phyloP scores from a whole-genome alignment of 176 grass and related monocot genomes.

The Poa pratensis region DNA sequence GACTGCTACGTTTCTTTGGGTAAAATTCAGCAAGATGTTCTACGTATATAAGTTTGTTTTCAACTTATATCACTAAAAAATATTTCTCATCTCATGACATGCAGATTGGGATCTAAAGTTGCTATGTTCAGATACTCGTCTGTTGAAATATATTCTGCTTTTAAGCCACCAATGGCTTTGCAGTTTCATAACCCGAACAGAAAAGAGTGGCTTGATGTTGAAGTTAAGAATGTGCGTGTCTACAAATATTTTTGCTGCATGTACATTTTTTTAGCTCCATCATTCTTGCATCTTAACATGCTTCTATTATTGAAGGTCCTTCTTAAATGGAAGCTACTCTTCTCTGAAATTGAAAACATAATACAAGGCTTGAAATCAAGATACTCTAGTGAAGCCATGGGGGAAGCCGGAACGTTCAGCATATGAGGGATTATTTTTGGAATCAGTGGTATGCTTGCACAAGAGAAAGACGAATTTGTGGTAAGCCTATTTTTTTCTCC shows the following conservation, averaged over 20 bases:
- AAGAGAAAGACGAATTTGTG: slow-evolving; percentile 72
- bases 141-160: slow-evolving; percentile 83
- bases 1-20: slow-evolving; percentile 97
- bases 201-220: slow-evolving; percentile 70
- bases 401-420: slow-evolving; percentile 43
- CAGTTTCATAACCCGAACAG: slow-evolving; percentile 64
- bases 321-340: slow-evolving; percentile 58
- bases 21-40: slow-evolving; percentile 48
- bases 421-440: slow-evolving; percentile 48
- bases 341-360: slow-evolving; percentile 60
- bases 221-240: slow-evolving; percentile 66
- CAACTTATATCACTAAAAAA: slow-evolving; percentile 26
- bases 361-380: slow-evolving; percentile 60
- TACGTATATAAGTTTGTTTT: slow-evolving; percentile 16
- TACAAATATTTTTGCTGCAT: slow-evolving; percentile 36
- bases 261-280: slow-evolving; percentile 39
- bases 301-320: slow-evolving; percentile 68
- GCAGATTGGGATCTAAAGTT: slow-evolving; percentile 83
- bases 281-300: slow-evolving; percentile 39
- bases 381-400: slow-evolving; percentile 35
- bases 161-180: slow-evolving; percentile 75
- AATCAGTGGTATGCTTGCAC: slow-evolving; percentile 57
- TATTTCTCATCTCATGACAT: slow-evolving; percentile 5
- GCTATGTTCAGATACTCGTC: slow-evolving; percentile 89
- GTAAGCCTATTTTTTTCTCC: slow-evolving; percentile 45